Percentiles rank a stretch among this genome's conserved stretches.
phyloP scores from a whole-genome alignment of 768 basidiomycete genomes.

The Daedalea quercina region DNA sequence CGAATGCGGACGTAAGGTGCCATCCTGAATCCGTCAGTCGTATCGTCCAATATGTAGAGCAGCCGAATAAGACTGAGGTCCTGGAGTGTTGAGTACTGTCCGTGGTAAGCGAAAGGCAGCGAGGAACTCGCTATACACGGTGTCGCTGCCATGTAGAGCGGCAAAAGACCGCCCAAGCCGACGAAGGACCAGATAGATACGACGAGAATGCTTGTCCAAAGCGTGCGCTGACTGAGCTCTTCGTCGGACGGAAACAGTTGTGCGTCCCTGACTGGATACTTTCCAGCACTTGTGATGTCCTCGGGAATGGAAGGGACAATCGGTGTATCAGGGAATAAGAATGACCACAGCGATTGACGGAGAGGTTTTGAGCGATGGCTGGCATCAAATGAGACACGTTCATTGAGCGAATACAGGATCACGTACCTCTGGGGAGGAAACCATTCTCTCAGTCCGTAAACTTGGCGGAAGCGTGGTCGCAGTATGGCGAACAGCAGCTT shows the following conservation, averaged over 20 bases:
- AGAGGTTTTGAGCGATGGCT: conserved; percentile 64
- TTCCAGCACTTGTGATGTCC: conserved; percentile 49
- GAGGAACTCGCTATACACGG: conserved; percentile 61
- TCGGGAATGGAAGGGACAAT: conserved; percentile 52
- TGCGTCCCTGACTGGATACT: conserved; percentile 35
- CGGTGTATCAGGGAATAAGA: conserved; percentile 65
- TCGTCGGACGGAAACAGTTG: conserved; percentile 69
- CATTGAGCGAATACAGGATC: background rate
- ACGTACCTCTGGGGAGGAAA: conserved; percentile 66
- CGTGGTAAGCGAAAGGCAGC: conserved; percentile 38
- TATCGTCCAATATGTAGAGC: conserved; percentile 49
- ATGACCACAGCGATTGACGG: conserved; percentile 52
- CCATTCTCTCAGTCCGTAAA: conserved; percentile 73
- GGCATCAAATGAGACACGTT: conserved; percentile 9
- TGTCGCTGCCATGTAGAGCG: conserved; percentile 60
- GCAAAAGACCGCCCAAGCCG: conserved; percentile 64
- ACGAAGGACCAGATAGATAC: conserved; percentile 62
- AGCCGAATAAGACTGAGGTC: conserved; percentile 75
- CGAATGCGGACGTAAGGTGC: conserved; percentile 35
- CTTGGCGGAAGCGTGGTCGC: conserved; percentile 62
- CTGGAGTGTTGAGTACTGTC: conserved; percentile 60
- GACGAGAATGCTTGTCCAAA: conserved; percentile 61
- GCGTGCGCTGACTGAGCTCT: conserved; percentile 60
- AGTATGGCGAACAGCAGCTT: conserved; percentile 63
- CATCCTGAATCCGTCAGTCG: background rate